These are phyloP conservation scores for Mercurialis annua DNA, from an alignment of 345 rosid species.

Conservation along the genomic window DNA sequence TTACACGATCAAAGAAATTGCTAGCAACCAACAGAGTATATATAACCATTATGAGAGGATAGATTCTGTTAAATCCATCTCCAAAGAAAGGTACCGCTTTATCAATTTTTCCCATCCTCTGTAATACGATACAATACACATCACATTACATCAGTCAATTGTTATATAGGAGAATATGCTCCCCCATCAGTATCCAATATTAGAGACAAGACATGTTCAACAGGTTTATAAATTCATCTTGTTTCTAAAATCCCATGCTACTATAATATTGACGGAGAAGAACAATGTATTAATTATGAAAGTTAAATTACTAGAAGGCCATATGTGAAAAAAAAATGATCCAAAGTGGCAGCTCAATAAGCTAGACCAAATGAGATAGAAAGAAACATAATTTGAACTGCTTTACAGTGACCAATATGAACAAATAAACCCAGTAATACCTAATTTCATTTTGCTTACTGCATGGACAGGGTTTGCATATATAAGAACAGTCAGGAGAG, in stretches of 20 bases:
- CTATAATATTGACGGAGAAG: neutral
- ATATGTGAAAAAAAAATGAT: neutral
- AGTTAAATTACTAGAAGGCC: neutral
- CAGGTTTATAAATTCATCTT: neutral
- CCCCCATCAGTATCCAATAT: neutral
- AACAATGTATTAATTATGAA: neutral
- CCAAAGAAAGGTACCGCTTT: slow-evolving; percentile 84
- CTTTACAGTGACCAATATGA: neutral
- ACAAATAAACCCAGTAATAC: neutral
- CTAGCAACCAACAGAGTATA: slow-evolving; percentile 88
- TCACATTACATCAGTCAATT: slow-evolving; percentile 15
- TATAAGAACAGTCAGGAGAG: slow-evolving; percentile 13
- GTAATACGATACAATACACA: slow-evolving; percentile 32
- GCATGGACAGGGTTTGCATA: neutral
- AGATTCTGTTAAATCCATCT: slow-evolving; percentile 76
- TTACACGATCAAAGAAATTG: slow-evolving; percentile 85
- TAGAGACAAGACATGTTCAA: neutral
- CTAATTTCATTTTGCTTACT: slow-evolving; percentile 7
- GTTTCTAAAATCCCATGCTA: neutral
- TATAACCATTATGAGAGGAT: slow-evolving; percentile 95
- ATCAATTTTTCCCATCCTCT: slow-evolving; percentile 96
- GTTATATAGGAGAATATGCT: neutral
- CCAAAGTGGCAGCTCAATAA: neutral
- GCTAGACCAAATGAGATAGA: neutral
- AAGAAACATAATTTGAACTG: neutral